Evolutionary conservation across 148 eudicot genomes (phyloP).

Genomic region (Fallopia convolvulus): DNA sequence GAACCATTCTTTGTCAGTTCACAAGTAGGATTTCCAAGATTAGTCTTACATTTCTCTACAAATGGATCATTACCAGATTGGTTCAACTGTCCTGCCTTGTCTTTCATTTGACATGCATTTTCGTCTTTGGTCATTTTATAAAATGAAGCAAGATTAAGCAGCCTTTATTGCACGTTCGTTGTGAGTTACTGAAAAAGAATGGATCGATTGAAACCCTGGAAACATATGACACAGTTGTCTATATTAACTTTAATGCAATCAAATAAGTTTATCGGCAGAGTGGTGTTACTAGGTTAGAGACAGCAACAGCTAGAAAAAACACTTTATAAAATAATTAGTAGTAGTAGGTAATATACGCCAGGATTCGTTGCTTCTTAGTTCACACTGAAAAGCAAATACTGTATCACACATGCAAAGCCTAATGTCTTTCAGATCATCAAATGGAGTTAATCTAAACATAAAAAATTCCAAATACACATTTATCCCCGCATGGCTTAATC

Average conservation of each 20-base stretch:
- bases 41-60: background rate
- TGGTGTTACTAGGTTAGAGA: background rate
- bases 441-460: background rate
- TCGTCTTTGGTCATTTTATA: background rate
- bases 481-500: background rate
- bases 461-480: background rate
- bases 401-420: background rate
- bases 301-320: background rate
- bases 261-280: background rate
- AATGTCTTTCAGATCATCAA: background rate
- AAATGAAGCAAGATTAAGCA: background rate
- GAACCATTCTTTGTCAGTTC: background rate
- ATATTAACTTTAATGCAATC: background rate
- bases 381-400: background rate
- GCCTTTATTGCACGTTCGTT: background rate
- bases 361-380: background rate
- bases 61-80: background rate
- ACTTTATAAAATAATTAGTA: background rate
- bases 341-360: background rate
- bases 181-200: background rate
- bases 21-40: background rate
- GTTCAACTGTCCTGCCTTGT: background rate
- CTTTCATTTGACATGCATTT: conserved; percentile 5
- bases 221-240: background rate
- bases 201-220: background rate